phyloP scores from a whole-genome alignment of 768 basidiomycete species.

The Phaffia australis region DNA sequence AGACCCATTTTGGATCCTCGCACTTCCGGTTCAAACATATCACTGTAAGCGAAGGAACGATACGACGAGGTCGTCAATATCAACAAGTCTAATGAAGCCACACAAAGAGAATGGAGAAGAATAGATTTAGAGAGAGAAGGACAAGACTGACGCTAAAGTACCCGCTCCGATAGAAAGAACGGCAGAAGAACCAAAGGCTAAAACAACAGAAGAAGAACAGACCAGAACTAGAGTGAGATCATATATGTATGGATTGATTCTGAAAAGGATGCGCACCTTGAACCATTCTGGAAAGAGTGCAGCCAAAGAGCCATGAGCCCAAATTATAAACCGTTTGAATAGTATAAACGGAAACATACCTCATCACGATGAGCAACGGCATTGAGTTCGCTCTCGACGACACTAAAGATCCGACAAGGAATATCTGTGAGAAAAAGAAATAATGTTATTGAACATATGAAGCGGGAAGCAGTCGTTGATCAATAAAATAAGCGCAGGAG shows the following conservation, averaged over 20 bases:
- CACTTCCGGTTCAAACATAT: conserved; percentile 63
- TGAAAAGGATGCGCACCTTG: too few species aligned
- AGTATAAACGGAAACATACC: background rate
- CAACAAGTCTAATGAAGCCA: background rate
- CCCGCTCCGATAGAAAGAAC: conserved; percentile 64
- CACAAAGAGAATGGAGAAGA: background rate
- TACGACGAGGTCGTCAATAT: background rate
- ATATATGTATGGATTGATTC: conserved; percentile 26
- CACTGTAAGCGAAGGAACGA: conserved; percentile 32
- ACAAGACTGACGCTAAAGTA: conserved; percentile 47
- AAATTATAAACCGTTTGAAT: background rate
- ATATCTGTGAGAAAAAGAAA: conserved; percentile 28
- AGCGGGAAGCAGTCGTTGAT: background rate
- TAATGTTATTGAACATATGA: background rate
- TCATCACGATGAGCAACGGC: conserved; percentile 32
- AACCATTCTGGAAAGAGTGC: too few species aligned
- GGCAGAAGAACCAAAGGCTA: conserved; percentile 55
- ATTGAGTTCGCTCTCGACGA: conserved; percentile 34
- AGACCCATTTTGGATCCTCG: conserved; percentile 69
- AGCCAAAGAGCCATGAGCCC: background rate
- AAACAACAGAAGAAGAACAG: conserved; percentile 45
- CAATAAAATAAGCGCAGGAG: background rate
- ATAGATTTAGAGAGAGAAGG: background rate
- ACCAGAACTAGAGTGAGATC: too few species aligned
- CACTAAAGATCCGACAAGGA: conserved; percentile 34